Conservation (phyloP, 495 filamentous ascomycete genomes). For the Penicillium subrubescens region DNA sequence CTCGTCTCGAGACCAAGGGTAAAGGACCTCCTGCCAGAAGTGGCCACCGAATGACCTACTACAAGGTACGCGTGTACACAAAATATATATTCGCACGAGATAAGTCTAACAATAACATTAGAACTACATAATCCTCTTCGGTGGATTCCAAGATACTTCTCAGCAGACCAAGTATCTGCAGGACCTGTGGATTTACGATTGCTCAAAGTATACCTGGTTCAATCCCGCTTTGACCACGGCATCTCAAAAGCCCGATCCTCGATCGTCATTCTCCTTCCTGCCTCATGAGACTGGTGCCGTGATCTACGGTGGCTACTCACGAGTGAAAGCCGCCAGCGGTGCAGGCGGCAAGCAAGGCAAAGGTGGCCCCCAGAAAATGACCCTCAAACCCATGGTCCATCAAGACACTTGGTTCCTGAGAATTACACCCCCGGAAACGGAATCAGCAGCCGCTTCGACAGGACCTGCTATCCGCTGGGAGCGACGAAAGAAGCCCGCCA, state of each 20-base stretch:
- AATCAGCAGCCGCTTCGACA: constrained; percentile 55
- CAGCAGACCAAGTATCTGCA: constrained; percentile 88
- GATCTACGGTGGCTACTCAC: constrained; percentile 89
- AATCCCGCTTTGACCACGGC: constrained; percentile 69
- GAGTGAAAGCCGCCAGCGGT: constrained; percentile 69
- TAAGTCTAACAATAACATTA: constrained; percentile 9
- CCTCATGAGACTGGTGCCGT: constrained; percentile 89
- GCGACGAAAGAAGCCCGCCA: constrained; percentile 86
- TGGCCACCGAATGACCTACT: constrained; percentile 94
- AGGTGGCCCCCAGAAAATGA: constrained; percentile 63
- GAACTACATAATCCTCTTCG: constrained; percentile 74
- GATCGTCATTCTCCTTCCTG: constrained; percentile 86
- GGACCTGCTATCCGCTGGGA: constrained; percentile 84
- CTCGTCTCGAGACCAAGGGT: constrained; percentile 80
- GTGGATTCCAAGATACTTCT: constrained; percentile 94
- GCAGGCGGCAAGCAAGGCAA: constrained; percentile 59
- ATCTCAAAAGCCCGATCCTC: constrained; percentile 81
- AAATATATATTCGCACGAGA: not conserved
- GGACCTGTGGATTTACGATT: constrained; percentile 70
- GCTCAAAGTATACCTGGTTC: constrained; percentile 74
- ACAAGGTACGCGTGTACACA: constrained; percentile 54
- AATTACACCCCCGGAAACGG: constrained; percentile 69
- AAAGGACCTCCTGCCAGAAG: constrained; percentile 86
- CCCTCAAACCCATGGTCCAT: constrained; percentile 84
- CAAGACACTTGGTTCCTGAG: constrained; percentile 93